These are phyloP conservation scores for Suillus hirtellus DNA, from an alignment of 768 basidiomycete genomes.

Conservation along the genomic window DNA sequence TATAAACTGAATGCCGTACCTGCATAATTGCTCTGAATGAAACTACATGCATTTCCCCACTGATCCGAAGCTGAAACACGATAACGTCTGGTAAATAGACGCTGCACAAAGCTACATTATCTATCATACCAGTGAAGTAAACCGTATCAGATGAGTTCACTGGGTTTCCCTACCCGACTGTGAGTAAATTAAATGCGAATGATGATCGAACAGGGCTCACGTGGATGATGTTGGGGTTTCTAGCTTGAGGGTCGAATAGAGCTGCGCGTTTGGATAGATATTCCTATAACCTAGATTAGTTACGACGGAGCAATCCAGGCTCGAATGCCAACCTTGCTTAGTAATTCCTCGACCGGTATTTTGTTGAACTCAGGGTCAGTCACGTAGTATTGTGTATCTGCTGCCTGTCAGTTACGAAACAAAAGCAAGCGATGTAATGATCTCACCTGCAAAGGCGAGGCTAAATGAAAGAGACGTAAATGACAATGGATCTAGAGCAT, in stretches of 20 bases:
- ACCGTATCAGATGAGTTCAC: slow-evolving; percentile 89
- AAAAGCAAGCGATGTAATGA: background rate
- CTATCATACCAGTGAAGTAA: slow-evolving; percentile 77
- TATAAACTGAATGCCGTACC: slow-evolving; percentile 42
- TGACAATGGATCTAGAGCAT: background rate
- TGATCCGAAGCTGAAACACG: slow-evolving; percentile 68
- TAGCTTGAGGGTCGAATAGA: slow-evolving; percentile 70
- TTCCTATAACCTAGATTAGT: slow-evolving; percentile 46
- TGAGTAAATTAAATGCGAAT: slow-evolving; percentile 14
- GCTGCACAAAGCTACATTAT: background rate
- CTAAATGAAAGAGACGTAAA: slow-evolving; percentile 31
- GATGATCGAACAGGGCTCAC: slow-evolving; percentile 38
- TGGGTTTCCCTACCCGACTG: slow-evolving; percentile 66
- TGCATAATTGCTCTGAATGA: slow-evolving; percentile 85
- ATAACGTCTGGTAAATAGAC: slow-evolving; percentile 6
- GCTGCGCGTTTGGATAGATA: slow-evolving; percentile 81
- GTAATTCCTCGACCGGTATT: slow-evolving; percentile 77
- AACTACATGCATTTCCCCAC: slow-evolving; percentile 90
- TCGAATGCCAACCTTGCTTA: slow-evolving; percentile 67
- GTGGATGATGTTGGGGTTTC: slow-evolving; percentile 66
- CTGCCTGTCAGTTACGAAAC: background rate
- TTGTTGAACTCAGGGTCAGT: slow-evolving; percentile 81
- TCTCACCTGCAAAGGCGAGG: slow-evolving; percentile 72
- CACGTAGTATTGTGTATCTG: slow-evolving; percentile 89
- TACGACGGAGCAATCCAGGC: slow-evolving; percentile 1